Base-by-base conservation (phyloP, 2,329 filamentous ascomycete species). In the Cladosporium sphaerospermum region DNA sequence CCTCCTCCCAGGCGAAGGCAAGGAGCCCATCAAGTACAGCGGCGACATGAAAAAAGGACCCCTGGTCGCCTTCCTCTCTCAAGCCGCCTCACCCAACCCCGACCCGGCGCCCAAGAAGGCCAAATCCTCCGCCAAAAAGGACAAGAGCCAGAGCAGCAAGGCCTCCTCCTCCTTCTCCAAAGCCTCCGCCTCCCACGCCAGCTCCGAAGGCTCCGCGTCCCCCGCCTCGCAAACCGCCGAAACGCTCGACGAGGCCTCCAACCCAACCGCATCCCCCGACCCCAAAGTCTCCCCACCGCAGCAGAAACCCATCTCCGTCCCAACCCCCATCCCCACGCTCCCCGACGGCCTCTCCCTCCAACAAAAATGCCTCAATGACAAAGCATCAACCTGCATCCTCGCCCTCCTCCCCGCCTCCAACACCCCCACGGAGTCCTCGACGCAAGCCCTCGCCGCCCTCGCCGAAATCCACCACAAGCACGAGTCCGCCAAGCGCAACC, bases 11-110 rank as follows among this genome's bases (percentile, higher is more conserved):
- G 85, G 83, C 23, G 83, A 82, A 18, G 78, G 82, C 45, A 77
- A 84, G 47, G 82, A 89, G 16, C 77, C 82, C 3, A 75, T 93
- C 52, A 73, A 84, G 41, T 95, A 95, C 66, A 77, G 87, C 28
- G 92, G 91, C 40, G 86, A 93, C 60, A 74, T 96, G 67, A 93
- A 90, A 70, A 96, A 95, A 74, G 82, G 85, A 14, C 79, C 80
- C 33, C 86, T 99, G 70, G 76, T 91, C 55, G 77, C 84, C 39
- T 99, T 97, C 73, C 77, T 99, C 41, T 86, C 85, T 2, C 85
- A 95, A 70, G 83, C 79, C 32, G 88, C 85, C 1, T 69, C 81
- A 43, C 90, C 92, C 1, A 96, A 96, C 70, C 84, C 86, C 1
- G 88, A 91, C 59, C 83, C 86, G 14, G 79, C 82, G 16, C 76